A percentile compares a stretch with the other conserved stretches of the same genome.
These are phyloP conservation scores for Pichia sp. DNA, from an alignment of 1,139 yeast species.

Conservation along the genomic window DNA sequence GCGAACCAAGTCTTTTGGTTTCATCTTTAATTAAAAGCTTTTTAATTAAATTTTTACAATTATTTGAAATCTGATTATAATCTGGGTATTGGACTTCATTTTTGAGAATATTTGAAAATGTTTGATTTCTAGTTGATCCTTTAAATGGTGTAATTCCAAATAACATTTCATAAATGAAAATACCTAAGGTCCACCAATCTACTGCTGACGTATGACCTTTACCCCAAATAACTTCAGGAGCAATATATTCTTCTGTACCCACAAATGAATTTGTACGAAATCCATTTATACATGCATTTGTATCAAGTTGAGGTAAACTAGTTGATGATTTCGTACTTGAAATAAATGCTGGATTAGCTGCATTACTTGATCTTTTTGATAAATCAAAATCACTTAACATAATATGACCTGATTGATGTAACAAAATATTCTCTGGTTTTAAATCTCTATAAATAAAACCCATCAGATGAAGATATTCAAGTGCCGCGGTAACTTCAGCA, in stretches of 20 bases:
- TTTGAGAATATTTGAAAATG: slow-evolving; percentile 81
- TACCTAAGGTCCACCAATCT: slow-evolving; percentile 99
- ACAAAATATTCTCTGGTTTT: slow-evolving; percentile 87
- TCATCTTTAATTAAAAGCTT: slow-evolving; percentile 86
- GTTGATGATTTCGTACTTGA: slow-evolving; percentile 23
- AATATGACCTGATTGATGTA: slow-evolving; percentile 95
- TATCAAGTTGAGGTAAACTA: slow-evolving; percentile 54
- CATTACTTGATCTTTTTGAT: slow-evolving; percentile 78
- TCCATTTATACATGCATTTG: slow-evolving; percentile 91
- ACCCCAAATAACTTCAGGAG: slow-evolving; percentile 95
- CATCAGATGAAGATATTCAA: slow-evolving; percentile 91
- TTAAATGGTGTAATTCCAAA: slow-evolving; percentile 95
- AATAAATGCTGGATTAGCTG: slow-evolving; percentile 43
- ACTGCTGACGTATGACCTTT: slow-evolving; percentile 97
- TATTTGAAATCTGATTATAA: slow-evolving; percentile 50
- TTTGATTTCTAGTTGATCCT: slow-evolving; percentile 79
- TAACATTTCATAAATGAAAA: slow-evolving; percentile 85
- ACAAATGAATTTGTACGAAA: slow-evolving; percentile 95
- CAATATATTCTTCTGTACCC: slow-evolving; percentile 96
- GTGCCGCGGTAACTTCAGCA: slow-evolving; percentile 94
- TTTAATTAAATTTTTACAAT: slow-evolving; percentile 71
- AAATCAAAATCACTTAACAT: slow-evolving; percentile 96
- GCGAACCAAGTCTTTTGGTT: slow-evolving; percentile 77
- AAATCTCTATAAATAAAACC: slow-evolving; percentile 93
- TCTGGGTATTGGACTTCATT: slow-evolving; percentile 65